These are phyloP conservation scores for Apiotrichum sp. DNA, from an alignment of 1,284 basidiomycete species.

Conservation along the genomic window DNA sequence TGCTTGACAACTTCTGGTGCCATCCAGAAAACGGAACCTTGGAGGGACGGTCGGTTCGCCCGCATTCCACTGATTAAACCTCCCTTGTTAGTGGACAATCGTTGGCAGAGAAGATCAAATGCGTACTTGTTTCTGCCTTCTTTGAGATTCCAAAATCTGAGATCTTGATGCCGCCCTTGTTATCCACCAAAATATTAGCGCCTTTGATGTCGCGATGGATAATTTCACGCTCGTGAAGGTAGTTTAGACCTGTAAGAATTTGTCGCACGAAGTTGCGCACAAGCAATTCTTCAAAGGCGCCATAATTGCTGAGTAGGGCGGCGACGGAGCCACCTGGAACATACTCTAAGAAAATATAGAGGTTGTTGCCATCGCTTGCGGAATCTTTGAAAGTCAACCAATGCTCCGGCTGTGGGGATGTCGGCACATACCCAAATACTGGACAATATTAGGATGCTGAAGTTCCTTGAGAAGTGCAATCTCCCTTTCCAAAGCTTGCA, in stretches of 20 bases:
- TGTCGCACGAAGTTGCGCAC: conserved; percentile 93
- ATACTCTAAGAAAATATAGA: conserved; percentile 99
- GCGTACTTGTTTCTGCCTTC: conserved; percentile 87
- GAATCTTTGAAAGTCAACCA: no score
- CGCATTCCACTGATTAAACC: conserved; percentile 71
- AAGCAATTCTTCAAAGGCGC: conserved; percentile 90
- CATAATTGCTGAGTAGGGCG: conserved; percentile 85
- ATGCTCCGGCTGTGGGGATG: no score
- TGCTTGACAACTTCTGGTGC: conserved; percentile 98
- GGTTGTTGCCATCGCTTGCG: conserved; percentile 74
- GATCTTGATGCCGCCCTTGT: conserved; percentile 97
- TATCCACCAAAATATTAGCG: conserved; percentile 95
- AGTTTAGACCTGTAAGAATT: conserved; percentile 84
- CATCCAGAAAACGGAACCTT: conserved; percentile 99
- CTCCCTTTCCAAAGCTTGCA: conserved; percentile 88
- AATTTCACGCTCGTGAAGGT: conserved; percentile 95
- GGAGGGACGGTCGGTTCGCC: conserved; percentile 79
- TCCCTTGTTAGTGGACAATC: conserved; percentile 41
- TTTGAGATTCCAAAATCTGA: conserved; percentile 96
- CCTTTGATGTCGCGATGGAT: conserved; percentile 99
- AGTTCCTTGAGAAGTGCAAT: conserved; percentile 93
- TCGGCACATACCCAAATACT: conserved; percentile 82
- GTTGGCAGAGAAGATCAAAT: no score
- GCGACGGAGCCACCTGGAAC: conserved; percentile 97
- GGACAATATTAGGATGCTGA: conserved; percentile 95